Conservation (phyloP, 1,284 basidiomycete species). For the Trametes pubescens region DNA sequence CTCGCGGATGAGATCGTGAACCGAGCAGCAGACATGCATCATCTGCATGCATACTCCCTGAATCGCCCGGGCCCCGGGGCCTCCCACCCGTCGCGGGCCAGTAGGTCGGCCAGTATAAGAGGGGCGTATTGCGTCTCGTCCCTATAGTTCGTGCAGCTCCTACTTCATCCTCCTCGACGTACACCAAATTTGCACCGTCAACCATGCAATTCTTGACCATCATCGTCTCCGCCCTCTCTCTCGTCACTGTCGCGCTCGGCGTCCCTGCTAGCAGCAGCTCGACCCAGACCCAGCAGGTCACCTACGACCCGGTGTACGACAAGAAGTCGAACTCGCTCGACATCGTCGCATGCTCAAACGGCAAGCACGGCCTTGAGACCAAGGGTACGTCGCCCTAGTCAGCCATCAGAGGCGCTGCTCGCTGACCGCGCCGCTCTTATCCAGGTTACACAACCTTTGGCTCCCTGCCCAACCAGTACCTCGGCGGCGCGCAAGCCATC, state of each 20-base stretch:
- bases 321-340: constrained; percentile 43
- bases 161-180: not conserved
- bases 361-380: constrained; percentile 54
- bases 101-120: not conserved
- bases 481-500: constrained; percentile 55
- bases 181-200: not conserved
- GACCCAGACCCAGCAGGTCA: constrained; percentile 50
- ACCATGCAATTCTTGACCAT: constrained; percentile 36
- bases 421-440: constrained; percentile 37
- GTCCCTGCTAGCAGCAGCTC: constrained; percentile 24
- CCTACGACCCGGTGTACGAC: constrained; percentile 55
- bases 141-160: not conserved
- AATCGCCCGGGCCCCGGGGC: not conserved
- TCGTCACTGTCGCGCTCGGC: constrained; percentile 26
- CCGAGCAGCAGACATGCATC: not conserved
- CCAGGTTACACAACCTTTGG: constrained; percentile 58
- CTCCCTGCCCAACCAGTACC: constrained; percentile 56
- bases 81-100: not conserved
- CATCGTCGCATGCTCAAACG: constrained; percentile 59
- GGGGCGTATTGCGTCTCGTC: not conserved
- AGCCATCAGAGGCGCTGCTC: constrained; percentile 48
- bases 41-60: not conserved
- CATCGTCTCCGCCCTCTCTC: constrained; percentile 31
- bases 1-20: not conserved
- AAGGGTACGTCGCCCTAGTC: constrained; percentile 48